Base-by-base conservation (phyloP, 2,329 filamentous ascomycete species). In the Elsinoe ampelina region DNA sequence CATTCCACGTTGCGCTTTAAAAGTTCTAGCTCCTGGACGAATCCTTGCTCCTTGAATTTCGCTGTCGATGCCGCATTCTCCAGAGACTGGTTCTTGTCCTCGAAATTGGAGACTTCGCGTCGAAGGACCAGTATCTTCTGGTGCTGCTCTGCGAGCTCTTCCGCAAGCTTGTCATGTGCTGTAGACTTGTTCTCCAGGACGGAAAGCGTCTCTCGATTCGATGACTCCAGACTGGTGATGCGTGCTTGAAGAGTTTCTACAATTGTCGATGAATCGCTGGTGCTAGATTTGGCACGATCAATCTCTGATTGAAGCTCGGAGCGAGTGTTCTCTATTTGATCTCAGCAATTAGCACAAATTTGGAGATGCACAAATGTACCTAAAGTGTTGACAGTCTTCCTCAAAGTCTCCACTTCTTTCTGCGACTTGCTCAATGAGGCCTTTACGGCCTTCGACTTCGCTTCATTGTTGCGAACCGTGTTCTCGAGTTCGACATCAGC, bases 401-500 rank as follows among this genome's bases (percentile, higher is more conserved):
- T 82, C 47, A 95, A 76, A 61, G 90, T 86, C 64, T 92, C 86
- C 0, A 91, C 81, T 62, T 96, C 91, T 62, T 88, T 87, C 59
- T 91, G 78, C 8, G 87, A 85, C 69, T 92, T 92, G 60, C 95
- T 89, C 43, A 89, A 81, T 1, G 86, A 87, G 5, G 81, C 78
- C 72, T 93, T 95, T 68, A 93, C 83, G 7, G 84, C 82, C 67
- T 92, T 89, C 62, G 85, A 84, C 71, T 90, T 87, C 20, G 86
- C 83, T 68, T 97, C 92, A 59, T 86, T 85, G 62, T 82, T 87
- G 64, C 90, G 85, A 48, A 95, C 85, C 15, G 86, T 86, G 71
- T 89, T 93, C 70, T 98, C 93, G 6, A 97, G 80, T 75, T 97
- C 91, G 43, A 98, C 93, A 65, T 95, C 89, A 45, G 88, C 77